A percentile compares a stretch with the other conserved stretches of the same genome.
Conservation (phyloP, 2,329 filamentous ascomycete species). For the Emergomyces pasteurianus region DNA sequence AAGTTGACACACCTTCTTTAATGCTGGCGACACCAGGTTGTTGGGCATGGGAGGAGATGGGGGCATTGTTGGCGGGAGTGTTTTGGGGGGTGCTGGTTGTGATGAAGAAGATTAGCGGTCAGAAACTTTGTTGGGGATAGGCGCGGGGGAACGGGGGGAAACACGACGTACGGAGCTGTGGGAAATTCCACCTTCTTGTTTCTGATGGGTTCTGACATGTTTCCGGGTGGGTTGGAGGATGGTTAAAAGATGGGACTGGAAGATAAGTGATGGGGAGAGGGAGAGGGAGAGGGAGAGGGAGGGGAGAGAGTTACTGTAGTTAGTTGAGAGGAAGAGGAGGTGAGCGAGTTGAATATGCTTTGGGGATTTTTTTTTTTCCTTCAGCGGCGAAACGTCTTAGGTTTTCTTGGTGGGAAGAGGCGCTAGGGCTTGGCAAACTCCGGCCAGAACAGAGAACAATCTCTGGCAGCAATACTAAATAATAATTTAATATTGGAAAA, state of each 20-base stretch:
- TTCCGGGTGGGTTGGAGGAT: constrained; percentile 12
- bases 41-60: constrained; percentile 94
- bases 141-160: not conserved
- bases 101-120: constrained; percentile 6
- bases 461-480: not conserved
- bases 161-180: constrained; percentile 49
- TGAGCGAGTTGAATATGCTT: constrained; percentile 4
- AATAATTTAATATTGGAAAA: not conserved
- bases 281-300: constrained; percentile 11
- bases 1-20: constrained; percentile 71
- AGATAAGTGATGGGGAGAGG: constrained; percentile 13
- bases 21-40: constrained; percentile 90
- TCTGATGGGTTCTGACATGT: constrained; percentile 57
- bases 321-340: no score
- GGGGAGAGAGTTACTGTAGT: constrained; percentile 6
- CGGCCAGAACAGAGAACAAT: no score
- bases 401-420: constrained; percentile 27
- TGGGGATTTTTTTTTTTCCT: constrained; percentile 4
- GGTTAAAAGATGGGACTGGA: constrained; percentile 10
- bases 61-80: constrained; percentile 87
- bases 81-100: constrained; percentile 83
- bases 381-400: constrained; percentile 6
- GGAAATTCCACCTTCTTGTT: constrained; percentile 53
- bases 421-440: constrained; percentile 27
- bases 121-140: constrained; percentile 3